Evolutionary conservation across 2,329 filamentous ascomycete species (phyloP), one percentile per base, ranked within the genome.

Genomic region (Penicillium sp.): DNA sequence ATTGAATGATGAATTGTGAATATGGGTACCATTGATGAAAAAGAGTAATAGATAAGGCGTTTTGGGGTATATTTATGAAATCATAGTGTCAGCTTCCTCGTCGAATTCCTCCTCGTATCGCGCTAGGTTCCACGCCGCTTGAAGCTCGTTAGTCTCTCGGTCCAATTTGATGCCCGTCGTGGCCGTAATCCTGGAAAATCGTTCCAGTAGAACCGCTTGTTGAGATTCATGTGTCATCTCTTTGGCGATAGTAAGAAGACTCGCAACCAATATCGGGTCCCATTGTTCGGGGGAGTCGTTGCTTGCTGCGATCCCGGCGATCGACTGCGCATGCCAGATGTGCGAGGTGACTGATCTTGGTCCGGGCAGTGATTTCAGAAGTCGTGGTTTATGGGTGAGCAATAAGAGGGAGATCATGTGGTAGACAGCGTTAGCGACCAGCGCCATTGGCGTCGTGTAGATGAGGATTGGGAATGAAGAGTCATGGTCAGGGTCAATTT

Each of bases 261-360:
- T 53, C 1, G 61, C 60, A 17, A 67, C 53, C 0, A 67, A 42
- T n/a, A 67, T 56, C 5, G 64, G 63, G 26, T 67, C 64, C 60
- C 63, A 67, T 45, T 67, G 65, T 33, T 67, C 62, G 0, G 55
- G 55, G 1, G 63, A 64, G 9, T 67, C 65, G 50, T 67, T 67
- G n/a, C 62, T 65, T 10, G 60, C 55, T 5, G 60, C 58, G 5
- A 67, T 64, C 3, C 65, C 65, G 5, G 62, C 61, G 5, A 67
- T 67, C 0, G 63, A 60, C 30, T 67, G 65, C 3, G 64, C 65
- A 48, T 67, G 64, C 65, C 65, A 67, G 33, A 67, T 66, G 26
- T 64, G 59, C 9, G 65, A 67, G 0, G 64, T 62, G 16, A 66
- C 61, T 14, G 58, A 63, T 7, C 61, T 53, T 4, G 65, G 61